phyloP scores from a whole-genome alignment of 768 basidiomycete species.

The Rhizopogon sp. region DNA sequence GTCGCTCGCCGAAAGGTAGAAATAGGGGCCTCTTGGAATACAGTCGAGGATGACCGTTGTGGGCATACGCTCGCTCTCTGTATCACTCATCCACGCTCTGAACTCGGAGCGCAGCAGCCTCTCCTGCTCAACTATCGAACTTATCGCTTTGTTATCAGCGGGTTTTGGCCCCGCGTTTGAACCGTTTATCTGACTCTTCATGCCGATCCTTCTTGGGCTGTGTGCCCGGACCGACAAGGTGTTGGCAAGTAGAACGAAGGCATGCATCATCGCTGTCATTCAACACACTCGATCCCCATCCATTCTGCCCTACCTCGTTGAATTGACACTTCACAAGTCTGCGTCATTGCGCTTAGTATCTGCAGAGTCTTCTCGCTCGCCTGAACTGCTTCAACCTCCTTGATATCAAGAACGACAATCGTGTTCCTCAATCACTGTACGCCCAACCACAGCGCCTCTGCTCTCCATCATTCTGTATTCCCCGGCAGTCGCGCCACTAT shows the following conservation, averaged over 20 bases:
- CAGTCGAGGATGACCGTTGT: conserved; percentile 48
- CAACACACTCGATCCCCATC: conserved; percentile 54
- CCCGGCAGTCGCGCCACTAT: too few relatives aligned
- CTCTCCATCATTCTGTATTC: too few relatives aligned
- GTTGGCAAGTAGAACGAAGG: too few relatives aligned
- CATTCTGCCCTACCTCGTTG: conserved; percentile 56
- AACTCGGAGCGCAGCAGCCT: conserved; percentile 49
- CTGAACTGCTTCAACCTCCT: conserved; percentile 34
- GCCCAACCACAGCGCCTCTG: too few relatives aligned
- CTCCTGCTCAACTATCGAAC: conserved; percentile 63
- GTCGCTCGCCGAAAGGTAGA: too few relatives aligned
- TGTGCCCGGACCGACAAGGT: conserved; percentile 81
- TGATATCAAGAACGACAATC: conserved; percentile 43
- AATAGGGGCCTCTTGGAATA: too few relatives aligned
- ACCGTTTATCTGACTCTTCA: conserved; percentile 54
- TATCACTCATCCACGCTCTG: conserved; percentile 53
- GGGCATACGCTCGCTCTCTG: conserved; percentile 45
- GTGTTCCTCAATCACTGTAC: too few relatives aligned
- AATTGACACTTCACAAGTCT: conserved; percentile 62
- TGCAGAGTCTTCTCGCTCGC: conserved; percentile 60
- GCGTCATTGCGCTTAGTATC: conserved; percentile 54
- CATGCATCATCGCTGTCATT: conserved; percentile 56
- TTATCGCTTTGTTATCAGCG: conserved; percentile 47
- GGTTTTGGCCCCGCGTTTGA: conserved; percentile 62
- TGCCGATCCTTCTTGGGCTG: conserved; percentile 63